phyloP scores from a whole-genome alignment of 306 rosid species.

The Urtica urens region DNA sequence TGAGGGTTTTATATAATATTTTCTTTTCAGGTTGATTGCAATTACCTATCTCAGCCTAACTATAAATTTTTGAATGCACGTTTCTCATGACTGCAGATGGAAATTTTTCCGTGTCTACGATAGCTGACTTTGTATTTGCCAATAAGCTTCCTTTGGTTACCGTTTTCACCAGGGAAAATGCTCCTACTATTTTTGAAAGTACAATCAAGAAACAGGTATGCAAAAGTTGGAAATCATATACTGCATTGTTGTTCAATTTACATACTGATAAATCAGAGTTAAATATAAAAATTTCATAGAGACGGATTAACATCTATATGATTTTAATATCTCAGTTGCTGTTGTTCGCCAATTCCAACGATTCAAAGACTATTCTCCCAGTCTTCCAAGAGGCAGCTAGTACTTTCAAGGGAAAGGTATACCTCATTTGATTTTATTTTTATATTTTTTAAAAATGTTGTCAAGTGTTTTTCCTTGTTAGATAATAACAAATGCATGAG shows the following conservation, averaged over 20 bases:
- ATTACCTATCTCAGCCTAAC: background rate
- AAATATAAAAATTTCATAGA: background rate
- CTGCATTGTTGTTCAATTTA: background rate
- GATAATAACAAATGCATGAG: too few relatives aligned
- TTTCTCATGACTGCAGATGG: constrained; percentile 45
- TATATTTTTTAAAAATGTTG: too few relatives aligned
- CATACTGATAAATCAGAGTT: background rate
- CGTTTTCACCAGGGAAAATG: constrained; percentile 73
- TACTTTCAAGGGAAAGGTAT: constrained; percentile 87
- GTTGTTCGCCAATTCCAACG: constrained; percentile 62
- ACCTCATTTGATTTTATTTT: too few relatives aligned
- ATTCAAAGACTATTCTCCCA: constrained; percentile 59
- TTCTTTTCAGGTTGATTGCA: background rate
- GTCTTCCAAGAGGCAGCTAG: constrained; percentile 68
- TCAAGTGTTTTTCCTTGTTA: too few relatives aligned
- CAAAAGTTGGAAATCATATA: background rate
- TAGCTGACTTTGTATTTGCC: constrained; percentile 58
- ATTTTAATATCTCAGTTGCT: constrained; percentile 40
- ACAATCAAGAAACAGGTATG: constrained; percentile 86
- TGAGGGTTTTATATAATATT: constrained; percentile 19
- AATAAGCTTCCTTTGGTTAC: constrained; percentile 92
- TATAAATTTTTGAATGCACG: background rate
- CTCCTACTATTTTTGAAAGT: constrained; percentile 76
- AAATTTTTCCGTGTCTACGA: constrained; percentile 53
- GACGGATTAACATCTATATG: constrained; percentile 4